These are phyloP conservation scores for Mycena galericulata DNA, from an alignment of 768 basidiomycete species.

Conservation along the genomic window DNA sequence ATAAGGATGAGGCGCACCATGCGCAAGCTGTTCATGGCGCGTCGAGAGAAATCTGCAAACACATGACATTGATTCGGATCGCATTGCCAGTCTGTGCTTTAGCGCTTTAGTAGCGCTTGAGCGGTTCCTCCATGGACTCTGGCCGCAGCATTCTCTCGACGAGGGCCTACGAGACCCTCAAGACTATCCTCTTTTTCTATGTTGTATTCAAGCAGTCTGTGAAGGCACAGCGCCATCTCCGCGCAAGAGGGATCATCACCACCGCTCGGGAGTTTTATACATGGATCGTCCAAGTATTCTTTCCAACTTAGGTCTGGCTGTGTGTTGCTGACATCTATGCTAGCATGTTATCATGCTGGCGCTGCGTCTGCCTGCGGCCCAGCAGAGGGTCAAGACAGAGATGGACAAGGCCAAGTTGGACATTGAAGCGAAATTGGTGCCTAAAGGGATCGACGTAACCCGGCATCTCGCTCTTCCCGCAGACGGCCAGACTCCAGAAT, in stretches of 20 bases:
- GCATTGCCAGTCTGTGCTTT: too few relatives aligned
- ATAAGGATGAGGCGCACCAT: constrained; percentile 56
- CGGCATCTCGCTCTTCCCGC: constrained; percentile 76
- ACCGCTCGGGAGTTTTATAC: constrained; percentile 65
- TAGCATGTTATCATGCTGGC: constrained; percentile 69
- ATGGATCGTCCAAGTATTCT: constrained; percentile 63
- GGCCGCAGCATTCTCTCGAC: constrained; percentile 4
- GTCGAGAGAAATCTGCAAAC: background rate
- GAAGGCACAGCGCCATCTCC: constrained; percentile 70
- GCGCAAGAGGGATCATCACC: constrained; percentile 67
- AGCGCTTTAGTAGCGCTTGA: background rate
- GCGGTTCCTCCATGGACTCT: constrained; percentile 5
- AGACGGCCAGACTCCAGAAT: constrained; percentile 72
- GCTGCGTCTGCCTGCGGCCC: constrained; percentile 71
- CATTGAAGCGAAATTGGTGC: constrained; percentile 77
- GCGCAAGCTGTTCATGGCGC: constrained; percentile 60
- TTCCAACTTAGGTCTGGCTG: background rate
- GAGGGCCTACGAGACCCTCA: constrained; percentile 59
- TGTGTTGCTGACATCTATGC: constrained; percentile 3
- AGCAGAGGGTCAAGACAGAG: constrained; percentile 69
- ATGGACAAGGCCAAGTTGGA: constrained; percentile 73
- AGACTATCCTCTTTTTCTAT: constrained; percentile 70
- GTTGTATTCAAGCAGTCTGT: constrained; percentile 62
- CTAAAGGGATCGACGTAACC: constrained; percentile 69
- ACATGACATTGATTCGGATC: too few relatives aligned